Evolutionary conservation across 495 filamentous ascomycete species (phyloP).

Genomic region (Penicillium ochrochloron): DNA sequence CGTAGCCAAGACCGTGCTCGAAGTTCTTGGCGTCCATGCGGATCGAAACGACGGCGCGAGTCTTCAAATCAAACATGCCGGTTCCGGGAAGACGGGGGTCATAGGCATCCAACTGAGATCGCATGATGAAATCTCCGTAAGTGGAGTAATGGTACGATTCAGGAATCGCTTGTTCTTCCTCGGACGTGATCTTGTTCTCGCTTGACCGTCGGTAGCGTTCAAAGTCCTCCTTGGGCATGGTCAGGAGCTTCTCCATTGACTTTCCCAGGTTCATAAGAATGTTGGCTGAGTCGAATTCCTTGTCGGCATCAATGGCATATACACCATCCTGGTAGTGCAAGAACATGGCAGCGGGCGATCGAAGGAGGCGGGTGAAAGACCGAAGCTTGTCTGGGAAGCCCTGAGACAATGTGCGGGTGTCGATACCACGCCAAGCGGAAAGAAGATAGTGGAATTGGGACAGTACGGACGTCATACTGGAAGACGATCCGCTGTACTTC

Average conservation of each 20-base stretch:
- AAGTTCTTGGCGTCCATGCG: conserved; percentile 79
- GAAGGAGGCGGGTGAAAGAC: conserved; percentile 72
- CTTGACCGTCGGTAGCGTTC: conserved; percentile 77
- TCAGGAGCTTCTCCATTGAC: conserved; percentile 97
- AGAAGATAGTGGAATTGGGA: conserved; percentile 93
- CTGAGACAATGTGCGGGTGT: conserved; percentile 65
- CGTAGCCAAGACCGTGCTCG: conserved; percentile 80
- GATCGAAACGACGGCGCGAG: conserved; percentile 85
- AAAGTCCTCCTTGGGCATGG: conserved; percentile 75
- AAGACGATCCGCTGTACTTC: conserved; percentile 93
- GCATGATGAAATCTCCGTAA: conserved; percentile 88
- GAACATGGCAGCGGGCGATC: conserved; percentile 78
- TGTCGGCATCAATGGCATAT: conserved; percentile 98
- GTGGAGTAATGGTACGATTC: conserved; percentile 90
- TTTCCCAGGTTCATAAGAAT: conserved; percentile 89
- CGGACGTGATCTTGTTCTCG: conserved; percentile 62
- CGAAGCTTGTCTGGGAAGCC: conserved; percentile 60
- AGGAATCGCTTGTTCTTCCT: conserved; percentile 65
- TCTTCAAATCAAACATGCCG: conserved; percentile 97
- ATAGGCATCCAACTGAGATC: conserved; percentile 92
- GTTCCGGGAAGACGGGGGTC: conserved; percentile 85
- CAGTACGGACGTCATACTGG: conserved; percentile 89
- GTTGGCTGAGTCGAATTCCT: conserved; percentile 84
- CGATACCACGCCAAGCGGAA: conserved; percentile 78
- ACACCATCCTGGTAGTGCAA: conserved; percentile 80